These are phyloP conservation scores for Fusarium metavorans DNA, from an alignment of 2,329 filamentous ascomycete species.

Conservation along the genomic window DNA sequence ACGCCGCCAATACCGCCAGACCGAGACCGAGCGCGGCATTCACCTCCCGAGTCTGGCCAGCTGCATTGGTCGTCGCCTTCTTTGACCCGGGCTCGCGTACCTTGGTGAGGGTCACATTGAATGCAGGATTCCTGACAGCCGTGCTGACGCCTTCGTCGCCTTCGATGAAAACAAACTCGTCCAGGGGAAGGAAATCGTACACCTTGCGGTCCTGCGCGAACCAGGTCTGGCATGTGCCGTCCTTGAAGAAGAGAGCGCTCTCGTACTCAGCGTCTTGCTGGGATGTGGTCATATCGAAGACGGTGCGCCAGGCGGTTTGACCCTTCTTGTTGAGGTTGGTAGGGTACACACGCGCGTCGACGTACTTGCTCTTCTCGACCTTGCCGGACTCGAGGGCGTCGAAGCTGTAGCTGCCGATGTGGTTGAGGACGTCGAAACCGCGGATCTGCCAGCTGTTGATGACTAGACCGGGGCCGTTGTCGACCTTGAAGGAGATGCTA, in stretches of 20 bases:
- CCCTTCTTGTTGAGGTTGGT: constrained; percentile 39
- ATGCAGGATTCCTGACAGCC: constrained; percentile 41
- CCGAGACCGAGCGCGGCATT: constrained; percentile 9
- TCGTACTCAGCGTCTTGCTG: constrained; percentile 37
- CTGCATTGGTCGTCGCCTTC: constrained; percentile 17
- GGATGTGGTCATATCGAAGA: constrained; percentile 42
- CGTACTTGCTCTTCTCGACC: constrained; percentile 11
- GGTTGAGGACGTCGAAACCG: constrained; percentile 54
- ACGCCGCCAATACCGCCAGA: constrained; percentile 3
- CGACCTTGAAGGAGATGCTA: constrained; percentile 52
- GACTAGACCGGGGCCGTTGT: constrained; percentile 54
- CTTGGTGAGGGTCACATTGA: constrained; percentile 46
- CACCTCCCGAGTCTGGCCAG: background rate
- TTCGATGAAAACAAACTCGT: constrained; percentile 47
- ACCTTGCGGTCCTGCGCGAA: constrained; percentile 47
- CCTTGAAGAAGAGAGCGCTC: constrained; percentile 41
- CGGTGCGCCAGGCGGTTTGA: constrained; percentile 49
- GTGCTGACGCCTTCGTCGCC: constrained; percentile 20
- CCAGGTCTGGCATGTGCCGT: constrained; percentile 49
- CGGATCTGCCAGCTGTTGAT: constrained; percentile 55
- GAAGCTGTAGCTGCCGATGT: constrained; percentile 47
- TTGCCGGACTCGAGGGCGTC: constrained; percentile 22
- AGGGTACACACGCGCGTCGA: constrained; percentile 48
- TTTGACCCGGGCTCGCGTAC: constrained; percentile 39
- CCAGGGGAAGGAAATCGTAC: constrained; percentile 48